Evolutionary conservation across 345 rosid species (phyloP).

Genomic region (Heritiera fomes): DNA sequence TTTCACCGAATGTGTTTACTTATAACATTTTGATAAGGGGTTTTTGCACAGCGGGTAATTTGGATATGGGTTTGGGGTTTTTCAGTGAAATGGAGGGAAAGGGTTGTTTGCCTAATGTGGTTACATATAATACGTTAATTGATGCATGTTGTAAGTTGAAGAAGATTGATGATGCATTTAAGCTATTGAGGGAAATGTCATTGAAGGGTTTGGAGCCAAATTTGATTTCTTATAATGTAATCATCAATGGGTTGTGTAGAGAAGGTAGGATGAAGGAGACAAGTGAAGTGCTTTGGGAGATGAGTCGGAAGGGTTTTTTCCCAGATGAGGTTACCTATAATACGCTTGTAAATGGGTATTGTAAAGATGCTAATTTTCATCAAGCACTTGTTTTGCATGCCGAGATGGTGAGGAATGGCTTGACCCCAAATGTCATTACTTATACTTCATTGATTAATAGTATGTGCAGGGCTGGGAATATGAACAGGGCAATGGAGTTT

Average conservation of each 20-base stretch:
- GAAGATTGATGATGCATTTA: slow-evolving; percentile 59
- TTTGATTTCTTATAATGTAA: slow-evolving; percentile 72
- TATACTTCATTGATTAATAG: slow-evolving; percentile 78
- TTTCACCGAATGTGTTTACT: slow-evolving; percentile 82
- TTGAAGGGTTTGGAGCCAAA: slow-evolving; percentile 72
- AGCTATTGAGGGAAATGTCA: slow-evolving; percentile 57
- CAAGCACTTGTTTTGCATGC: slow-evolving; percentile 79
- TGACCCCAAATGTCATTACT: slow-evolving; percentile 78
- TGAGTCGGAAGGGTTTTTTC: slow-evolving; percentile 55
- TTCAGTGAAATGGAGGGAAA: slow-evolving; percentile 63
- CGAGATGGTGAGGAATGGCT: slow-evolving; percentile 73
- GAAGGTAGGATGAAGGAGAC: slow-evolving; percentile 84
- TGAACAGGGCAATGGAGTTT: slow-evolving; percentile 77
- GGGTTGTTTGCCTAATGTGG: slow-evolving; percentile 79
- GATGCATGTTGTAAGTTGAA: slow-evolving; percentile 63
- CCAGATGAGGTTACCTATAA: slow-evolving; percentile 80
- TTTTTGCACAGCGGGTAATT: slow-evolving; percentile 65
- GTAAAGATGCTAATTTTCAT: slow-evolving; percentile 75
- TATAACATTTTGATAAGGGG: slow-evolving; percentile 85
- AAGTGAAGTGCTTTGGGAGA: slow-evolving; percentile 47
- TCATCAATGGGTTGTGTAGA: slow-evolving; percentile 73
- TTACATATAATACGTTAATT: slow-evolving; percentile 75
- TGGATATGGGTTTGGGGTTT: slow-evolving; percentile 58
- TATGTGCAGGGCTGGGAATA: slow-evolving; percentile 81
- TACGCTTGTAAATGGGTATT: slow-evolving; percentile 79